Base-by-base conservation (phyloP, 2,329 filamentous ascomycete genomes). In the Fusarium keratoplasticum region DNA sequence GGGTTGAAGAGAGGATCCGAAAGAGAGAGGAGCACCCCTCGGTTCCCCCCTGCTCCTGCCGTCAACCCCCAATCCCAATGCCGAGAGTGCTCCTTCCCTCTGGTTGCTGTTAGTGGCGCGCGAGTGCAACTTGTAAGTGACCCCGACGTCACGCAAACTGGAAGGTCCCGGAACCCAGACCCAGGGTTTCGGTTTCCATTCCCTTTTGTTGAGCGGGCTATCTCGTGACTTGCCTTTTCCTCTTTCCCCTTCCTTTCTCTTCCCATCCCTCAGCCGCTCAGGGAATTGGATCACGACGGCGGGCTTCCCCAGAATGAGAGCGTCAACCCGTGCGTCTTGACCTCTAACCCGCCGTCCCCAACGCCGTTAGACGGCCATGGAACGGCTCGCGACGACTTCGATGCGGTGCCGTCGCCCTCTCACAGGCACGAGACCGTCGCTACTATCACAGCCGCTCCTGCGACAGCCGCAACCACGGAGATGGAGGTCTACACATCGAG, bases 401-500 rank as follows among this genome's bases (percentile, higher is more conserved):
- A 69, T 82, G 69, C 77, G 77, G 75, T 76, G 78, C 73, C 70
- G 70, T 67, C 74, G 78, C 72, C 77, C 73, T 71, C 72, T 38
- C 3, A 52, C 47, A 31, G 47, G 47, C 47, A 22, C 22, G 22
- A 50, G 59, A 42, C 62, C 36, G 29, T 50, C 35, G 29, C 57
- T 62, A 38, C 40, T 22, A 50, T 50, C 35, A 31, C 68, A 68
- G 54, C 38, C 58, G 33, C 33, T 62, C 36, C 38, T 22, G 27
- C 29, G 54, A 55, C 71, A 70, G 42, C 38, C 29, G 25, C 66
- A 59, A 59, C 73, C 52, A 47, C 72, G 70, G 74, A 75, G 69
- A 76, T 77, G 74, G 75, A 77, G 74, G 64, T 86, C 85, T 38
- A 80, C 80, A 22, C 73, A 79, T 68, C 72, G 77, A 25, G 76